Evolutionary conservation across 1,139 yeast species (phyloP).

Genomic region (Scheffersomyces cryptocercus): DNA sequence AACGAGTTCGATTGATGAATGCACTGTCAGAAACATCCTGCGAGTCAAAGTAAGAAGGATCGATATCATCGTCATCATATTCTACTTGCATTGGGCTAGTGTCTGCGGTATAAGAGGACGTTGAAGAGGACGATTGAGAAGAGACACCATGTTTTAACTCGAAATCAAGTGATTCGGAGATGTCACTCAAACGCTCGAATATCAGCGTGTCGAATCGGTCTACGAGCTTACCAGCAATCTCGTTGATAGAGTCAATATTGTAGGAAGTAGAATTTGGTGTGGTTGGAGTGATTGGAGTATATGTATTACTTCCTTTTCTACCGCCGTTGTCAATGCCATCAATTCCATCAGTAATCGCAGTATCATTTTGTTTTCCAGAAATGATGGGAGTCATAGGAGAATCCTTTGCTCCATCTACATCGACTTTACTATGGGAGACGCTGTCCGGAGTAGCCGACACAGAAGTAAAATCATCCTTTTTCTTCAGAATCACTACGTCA

Average conservation of each 20-base stretch:
- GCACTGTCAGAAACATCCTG: conserved; percentile 41
- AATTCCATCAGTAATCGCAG: too few relatives aligned
- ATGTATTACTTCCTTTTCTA: too few relatives aligned
- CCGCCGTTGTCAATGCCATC: too few relatives aligned
- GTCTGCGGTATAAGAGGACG: neutral
- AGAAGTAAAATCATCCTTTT: conserved; percentile 15
- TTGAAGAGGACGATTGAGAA: neutral
- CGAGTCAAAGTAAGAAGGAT: conserved; percentile 13
- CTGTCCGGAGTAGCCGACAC: neutral
- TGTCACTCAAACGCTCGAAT: conserved; percentile 21
- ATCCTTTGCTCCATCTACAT: neutral
- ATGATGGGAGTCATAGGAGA: too few relatives aligned
- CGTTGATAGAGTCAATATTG: conserved; percentile 35
- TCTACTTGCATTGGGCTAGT: conserved; percentile 5
- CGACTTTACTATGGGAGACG: neutral
- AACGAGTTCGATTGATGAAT: conserved; percentile 56
- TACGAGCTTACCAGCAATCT: conserved; percentile 45
- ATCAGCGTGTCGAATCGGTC: conserved; percentile 19
- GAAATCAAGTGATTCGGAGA: conserved; percentile 35
- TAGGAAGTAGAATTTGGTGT: conserved; percentile 12
- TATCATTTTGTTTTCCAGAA: too few relatives aligned
- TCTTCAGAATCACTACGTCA: conserved; percentile 52
- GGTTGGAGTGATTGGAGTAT: conserved; percentile 1
- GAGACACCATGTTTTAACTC: conserved; percentile 14
- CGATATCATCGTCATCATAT: conserved; percentile 6